These are phyloP conservation scores for Pythium dissotocum DNA, from an alignment of 352 stramenopile species.

Conservation along the genomic window DNA sequence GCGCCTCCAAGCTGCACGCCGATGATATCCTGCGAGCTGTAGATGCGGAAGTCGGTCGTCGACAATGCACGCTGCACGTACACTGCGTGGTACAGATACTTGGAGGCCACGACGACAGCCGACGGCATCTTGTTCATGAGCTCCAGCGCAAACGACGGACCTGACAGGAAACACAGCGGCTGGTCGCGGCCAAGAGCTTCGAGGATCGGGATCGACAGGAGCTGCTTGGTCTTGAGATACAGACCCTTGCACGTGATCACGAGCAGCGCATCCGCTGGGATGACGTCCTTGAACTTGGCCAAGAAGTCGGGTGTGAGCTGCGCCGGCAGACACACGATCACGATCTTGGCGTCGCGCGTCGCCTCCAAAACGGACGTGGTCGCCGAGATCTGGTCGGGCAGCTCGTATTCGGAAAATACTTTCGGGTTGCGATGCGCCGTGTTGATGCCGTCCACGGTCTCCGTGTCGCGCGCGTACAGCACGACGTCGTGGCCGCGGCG, in stretches of 20 bases:
- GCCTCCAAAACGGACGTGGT: constrained; percentile 89
- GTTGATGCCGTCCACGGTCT: constrained; percentile 91
- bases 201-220: constrained; percentile 95
- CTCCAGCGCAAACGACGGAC: constrained; percentile 95
- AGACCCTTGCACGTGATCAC: constrained; percentile 95
- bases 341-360: constrained; percentile 85
- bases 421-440: constrained; percentile 86
- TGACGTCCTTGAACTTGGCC: constrained; percentile 76
- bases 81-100: constrained; percentile 90
- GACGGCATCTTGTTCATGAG: constrained; percentile 95
- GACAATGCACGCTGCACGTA: constrained; percentile 84
- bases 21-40: constrained; percentile 93
- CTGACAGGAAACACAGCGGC: constrained; percentile 94
- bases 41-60: constrained; percentile 93
- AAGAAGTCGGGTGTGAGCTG: constrained; percentile 94
- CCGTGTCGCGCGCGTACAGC: constrained; percentile 89
- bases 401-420: constrained; percentile 89
- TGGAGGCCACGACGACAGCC: constrained; percentile 94
- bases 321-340: constrained; percentile 96
- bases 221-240: constrained; percentile 93
- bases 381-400: constrained; percentile 84
- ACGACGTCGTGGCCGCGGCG: constrained; percentile 90
- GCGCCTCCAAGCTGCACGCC: constrained; percentile 96
- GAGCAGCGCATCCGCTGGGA: constrained; percentile 90
- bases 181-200: constrained; percentile 90